Evolutionary conservation across 345 rosid species (phyloP).

Genomic region (Bretschneidera sinensis): DNA sequence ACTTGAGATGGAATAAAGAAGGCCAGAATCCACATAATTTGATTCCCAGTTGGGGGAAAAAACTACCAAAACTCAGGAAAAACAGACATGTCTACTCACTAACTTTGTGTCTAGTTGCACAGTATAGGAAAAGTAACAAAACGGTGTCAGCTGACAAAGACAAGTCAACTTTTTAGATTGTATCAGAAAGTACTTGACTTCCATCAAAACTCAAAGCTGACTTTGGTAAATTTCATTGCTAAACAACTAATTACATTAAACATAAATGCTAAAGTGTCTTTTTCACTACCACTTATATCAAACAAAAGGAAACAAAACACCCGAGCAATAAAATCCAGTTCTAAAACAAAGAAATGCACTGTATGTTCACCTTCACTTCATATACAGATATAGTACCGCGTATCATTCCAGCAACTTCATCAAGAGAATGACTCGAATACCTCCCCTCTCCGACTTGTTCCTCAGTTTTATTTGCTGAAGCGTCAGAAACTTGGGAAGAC

Average conservation of each 20-base stretch:
- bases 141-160: too few relatives aligned
- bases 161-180: neutral
- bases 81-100: neutral
- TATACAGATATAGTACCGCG: constrained; percentile 72
- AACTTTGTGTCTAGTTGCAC: neutral
- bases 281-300: neutral
- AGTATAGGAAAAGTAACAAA: neutral
- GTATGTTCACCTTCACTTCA: constrained; percentile 65
- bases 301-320: neutral
- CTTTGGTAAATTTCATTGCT: neutral
- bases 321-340: neutral
- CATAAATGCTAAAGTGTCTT: neutral
- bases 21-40: too few relatives aligned
- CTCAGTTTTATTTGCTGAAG: constrained; percentile 61
- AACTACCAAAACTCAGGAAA: neutral
- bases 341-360: neutral
- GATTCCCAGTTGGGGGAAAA: neutral
- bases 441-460: constrained; percentile 78
- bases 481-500: constrained; percentile 84
- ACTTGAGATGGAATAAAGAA: neutral
- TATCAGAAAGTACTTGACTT: neutral
- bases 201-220: too few relatives aligned
- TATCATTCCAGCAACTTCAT: constrained; percentile 93
- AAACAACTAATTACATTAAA: constrained; percentile 4
- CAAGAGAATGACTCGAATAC: constrained; percentile 86